Percentiles rank a stretch among this genome's conserved stretches.
Conservation (phyloP, 805 yeast genomes). For the Ogataea salicorniae region DNA sequence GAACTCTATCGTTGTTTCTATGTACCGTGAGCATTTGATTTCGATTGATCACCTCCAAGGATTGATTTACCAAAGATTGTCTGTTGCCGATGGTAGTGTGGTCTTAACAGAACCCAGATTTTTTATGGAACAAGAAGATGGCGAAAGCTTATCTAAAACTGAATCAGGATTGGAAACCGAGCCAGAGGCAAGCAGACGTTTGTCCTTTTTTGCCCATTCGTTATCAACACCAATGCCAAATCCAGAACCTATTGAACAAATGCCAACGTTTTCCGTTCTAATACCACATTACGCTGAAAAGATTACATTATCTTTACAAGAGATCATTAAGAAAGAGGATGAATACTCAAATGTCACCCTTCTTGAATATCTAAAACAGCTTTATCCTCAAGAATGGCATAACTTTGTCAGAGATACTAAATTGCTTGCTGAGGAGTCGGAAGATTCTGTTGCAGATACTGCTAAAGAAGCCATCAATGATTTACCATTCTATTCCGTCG, state of each 20-base stretch:
- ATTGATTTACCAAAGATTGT: slow-evolving; percentile 49
- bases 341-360: slow-evolving; percentile 52
- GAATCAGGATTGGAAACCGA: slow-evolving; percentile 53
- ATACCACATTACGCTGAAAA: slow-evolving; percentile 87
- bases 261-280: slow-evolving; percentile 80
- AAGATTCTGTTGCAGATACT: slow-evolving; percentile 7
- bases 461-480: slow-evolving; percentile 35
- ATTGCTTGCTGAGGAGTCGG: slow-evolving; percentile 43
- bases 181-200: slow-evolving; percentile 77
- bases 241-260: slow-evolving; percentile 55
- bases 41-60: slow-evolving; percentile 68
- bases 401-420: slow-evolving; percentile 55
- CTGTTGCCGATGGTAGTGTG: slow-evolving; percentile 34
- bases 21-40: slow-evolving; percentile 76
- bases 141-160: slow-evolving; percentile 34
- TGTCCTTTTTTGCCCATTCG: slow-evolving; percentile 87
- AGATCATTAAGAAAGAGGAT: slow-evolving; percentile 71
- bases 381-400: slow-evolving; percentile 53
- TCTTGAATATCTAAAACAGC: slow-evolving; percentile 50
- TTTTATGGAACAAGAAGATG: slow-evolving; percentile 80
- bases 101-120: slow-evolving; percentile 66
- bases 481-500: slow-evolving; percentile 63
- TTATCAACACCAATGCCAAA: slow-evolving; percentile 81
- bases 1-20: slow-evolving; percentile 78
- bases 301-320: slow-evolving; percentile 68